Evolutionary conservation across 345 rosid species (phyloP).

Genomic region (Diplotaxis tenuifolia): DNA sequence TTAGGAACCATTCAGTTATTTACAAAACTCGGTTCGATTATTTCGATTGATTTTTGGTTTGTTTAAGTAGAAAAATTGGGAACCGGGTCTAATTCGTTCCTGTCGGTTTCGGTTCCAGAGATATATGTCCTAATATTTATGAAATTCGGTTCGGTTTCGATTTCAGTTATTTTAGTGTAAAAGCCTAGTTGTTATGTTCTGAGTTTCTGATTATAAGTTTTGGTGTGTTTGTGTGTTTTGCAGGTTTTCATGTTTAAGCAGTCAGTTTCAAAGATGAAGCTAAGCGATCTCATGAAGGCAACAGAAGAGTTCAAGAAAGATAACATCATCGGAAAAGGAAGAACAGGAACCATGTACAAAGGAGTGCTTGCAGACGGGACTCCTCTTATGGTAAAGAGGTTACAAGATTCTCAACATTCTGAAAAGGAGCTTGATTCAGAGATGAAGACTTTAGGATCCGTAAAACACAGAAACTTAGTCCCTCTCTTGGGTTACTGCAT

Average conservation of each 20-base stretch:
- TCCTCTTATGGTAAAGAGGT: slow-evolving; percentile 79
- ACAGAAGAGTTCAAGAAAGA: slow-evolving; percentile 74
- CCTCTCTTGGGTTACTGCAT: slow-evolving; percentile 85
- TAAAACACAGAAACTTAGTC: slow-evolving; percentile 74
- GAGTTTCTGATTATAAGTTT: not conserved
- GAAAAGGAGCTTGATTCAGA: slow-evolving; percentile 77
- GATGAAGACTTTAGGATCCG: slow-evolving; percentile 83
- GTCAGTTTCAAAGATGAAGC: slow-evolving; percentile 66
- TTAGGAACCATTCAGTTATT: not conserved
- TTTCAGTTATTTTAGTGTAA: no score
- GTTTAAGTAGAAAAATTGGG: not conserved
- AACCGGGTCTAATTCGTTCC: no score
- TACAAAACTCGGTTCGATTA: not conserved
- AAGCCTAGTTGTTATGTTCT: slow-evolving; percentile 11
- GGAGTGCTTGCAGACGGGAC: slow-evolving; percentile 76
- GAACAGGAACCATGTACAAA: slow-evolving; percentile 82
- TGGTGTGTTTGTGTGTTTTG: slow-evolving; percentile 14
- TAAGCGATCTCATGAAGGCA: slow-evolving; percentile 87
- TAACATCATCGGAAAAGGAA: slow-evolving; percentile 77
- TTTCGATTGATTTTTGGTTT: no score
- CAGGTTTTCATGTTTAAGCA: slow-evolving; percentile 93
- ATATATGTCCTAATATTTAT: no score
- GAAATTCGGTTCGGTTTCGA: not conserved
- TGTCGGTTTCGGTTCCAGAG: not conserved
- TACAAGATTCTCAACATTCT: slow-evolving; percentile 84